phyloP scores from a whole-genome alignment of 1,139 yeast species.

The Saccharomyces hybrid region DNA sequence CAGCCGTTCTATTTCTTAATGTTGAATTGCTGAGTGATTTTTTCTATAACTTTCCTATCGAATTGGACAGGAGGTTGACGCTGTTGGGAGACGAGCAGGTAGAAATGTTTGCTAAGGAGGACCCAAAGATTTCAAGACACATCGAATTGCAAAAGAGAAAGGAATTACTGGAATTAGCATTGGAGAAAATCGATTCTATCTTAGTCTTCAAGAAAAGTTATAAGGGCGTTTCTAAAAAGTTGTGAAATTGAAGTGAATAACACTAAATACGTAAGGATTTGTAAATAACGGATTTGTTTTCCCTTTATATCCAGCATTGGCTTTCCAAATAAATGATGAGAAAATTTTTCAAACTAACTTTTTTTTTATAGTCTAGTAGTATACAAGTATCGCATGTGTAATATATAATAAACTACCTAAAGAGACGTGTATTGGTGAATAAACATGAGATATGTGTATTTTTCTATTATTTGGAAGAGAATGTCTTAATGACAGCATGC shows the following conservation, averaged over 20 bases:
- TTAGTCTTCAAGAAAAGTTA: constrained; percentile 41
- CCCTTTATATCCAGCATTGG: background rate
- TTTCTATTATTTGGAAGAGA: background rate
- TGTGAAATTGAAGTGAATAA: background rate
- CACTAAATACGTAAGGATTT: background rate
- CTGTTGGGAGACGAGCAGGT: constrained; percentile 66
- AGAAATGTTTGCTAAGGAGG: constrained; percentile 89
- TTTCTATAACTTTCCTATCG: constrained; percentile 92
- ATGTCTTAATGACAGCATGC: background rate
- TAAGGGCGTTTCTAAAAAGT: constrained; percentile 12
- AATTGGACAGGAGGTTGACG: constrained; percentile 70
- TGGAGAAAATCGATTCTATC: constrained; percentile 80
- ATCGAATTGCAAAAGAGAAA: constrained; percentile 91
- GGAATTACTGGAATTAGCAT: constrained; percentile 76
- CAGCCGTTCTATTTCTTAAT: constrained; percentile 86
- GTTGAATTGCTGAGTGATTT: constrained; percentile 92
- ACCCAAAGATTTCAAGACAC: constrained; percentile 81
- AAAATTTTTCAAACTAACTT: background rate
- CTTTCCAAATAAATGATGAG: too few relatives aligned
- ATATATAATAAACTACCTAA: too few relatives aligned
- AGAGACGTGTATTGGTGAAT: background rate
- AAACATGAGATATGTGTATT: background rate
- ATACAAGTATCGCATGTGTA: background rate
- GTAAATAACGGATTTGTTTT: background rate
- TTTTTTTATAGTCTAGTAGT: background rate